Base-by-base conservation (phyloP, 1,284 basidiomycete genomes). In the Sanghuangporus baumii region DNA sequence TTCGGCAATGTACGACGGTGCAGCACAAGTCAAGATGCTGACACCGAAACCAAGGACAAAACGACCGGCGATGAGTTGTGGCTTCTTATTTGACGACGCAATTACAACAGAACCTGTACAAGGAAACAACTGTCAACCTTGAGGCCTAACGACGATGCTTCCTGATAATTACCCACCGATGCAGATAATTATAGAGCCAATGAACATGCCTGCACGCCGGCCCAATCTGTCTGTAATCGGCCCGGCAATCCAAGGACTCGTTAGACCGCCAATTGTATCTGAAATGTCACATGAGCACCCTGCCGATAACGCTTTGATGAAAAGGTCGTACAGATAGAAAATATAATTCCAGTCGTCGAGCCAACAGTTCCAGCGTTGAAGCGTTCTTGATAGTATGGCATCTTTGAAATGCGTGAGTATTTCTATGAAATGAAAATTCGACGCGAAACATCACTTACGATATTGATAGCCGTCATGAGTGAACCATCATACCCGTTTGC, bases 21-120 rank as follows among this genome's bases (percentile, higher is more conserved):
- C 81, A 8, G 81, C 81, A 20, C 78, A 80, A 11, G 79, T 78
- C 5, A 76, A 74, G 55, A 82, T 79, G 11, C 78, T 74, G 2
- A 80, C 78, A 57, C 79, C 78, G 66, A 82, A 79, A 31, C 81
- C 81, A 54, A 83, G 78, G 34, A 82, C 74, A 67, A 83, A 82
- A 16, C 81, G 73, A 55, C 79, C 80, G 16, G 71, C 76, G 18
- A 82, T 71, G 37, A 80, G 74, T 61, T 81, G 80, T 12, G 73
- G 67, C 48, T 74, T 71, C 61, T 73, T 69, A 62, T 76, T 75
- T 5, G 81, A 74, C 7, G 75, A 74, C 11, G 79, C 79, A 18
- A 81, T 76, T 11, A 79, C 75, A 54, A 79, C 70, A 62, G 80
- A 60, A 55, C 67, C 69, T 63, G 57, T n/a, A n/a, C 9, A 12